Conservation (phyloP, 257 asterid genomes). For the Solanum gracilifrons region DNA sequence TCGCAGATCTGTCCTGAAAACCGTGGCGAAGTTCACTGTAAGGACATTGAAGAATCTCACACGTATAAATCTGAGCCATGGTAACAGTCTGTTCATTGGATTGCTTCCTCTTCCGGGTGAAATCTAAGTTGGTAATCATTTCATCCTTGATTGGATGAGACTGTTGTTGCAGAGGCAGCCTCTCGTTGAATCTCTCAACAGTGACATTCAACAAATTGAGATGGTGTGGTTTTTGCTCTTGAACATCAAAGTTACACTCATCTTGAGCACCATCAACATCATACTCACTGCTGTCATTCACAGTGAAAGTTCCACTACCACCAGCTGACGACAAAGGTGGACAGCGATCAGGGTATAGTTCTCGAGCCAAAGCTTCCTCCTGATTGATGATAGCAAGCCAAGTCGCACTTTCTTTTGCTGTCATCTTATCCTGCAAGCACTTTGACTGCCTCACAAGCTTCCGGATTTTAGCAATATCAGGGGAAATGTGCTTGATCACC, state of each 20-base stretch:
- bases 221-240: conserved; percentile 60
- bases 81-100: conserved; percentile 22
- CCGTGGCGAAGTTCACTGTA: conserved; percentile 46
- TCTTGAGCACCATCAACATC: conserved; percentile 55
- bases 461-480: conserved; percentile 6
- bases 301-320: not conserved
- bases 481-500: conserved; percentile 3
- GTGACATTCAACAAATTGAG: conserved; percentile 25
- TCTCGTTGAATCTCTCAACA: conserved; percentile 24
- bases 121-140: conserved; percentile 28
- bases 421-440: conserved; percentile 16
- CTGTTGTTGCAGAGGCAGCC: conserved; percentile 24
- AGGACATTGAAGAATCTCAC: conserved; percentile 63
- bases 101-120: conserved; percentile 52
- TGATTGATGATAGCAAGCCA: conserved; percentile 12
- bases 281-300: conserved; percentile 50
- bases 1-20: conserved; percentile 36
- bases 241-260: conserved; percentile 40
- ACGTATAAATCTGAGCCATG: conserved; percentile 52
- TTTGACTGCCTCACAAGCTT: conserved; percentile 10
- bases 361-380: conserved; percentile 9
- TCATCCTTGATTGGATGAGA: conserved; percentile 35
- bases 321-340: not conserved
- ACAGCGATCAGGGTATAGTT: not conserved
- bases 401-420: conserved; percentile 10